Evolutionary conservation across 2,329 filamentous ascomycete species (phyloP).

Genomic region (Venturia carpophila): DNA sequence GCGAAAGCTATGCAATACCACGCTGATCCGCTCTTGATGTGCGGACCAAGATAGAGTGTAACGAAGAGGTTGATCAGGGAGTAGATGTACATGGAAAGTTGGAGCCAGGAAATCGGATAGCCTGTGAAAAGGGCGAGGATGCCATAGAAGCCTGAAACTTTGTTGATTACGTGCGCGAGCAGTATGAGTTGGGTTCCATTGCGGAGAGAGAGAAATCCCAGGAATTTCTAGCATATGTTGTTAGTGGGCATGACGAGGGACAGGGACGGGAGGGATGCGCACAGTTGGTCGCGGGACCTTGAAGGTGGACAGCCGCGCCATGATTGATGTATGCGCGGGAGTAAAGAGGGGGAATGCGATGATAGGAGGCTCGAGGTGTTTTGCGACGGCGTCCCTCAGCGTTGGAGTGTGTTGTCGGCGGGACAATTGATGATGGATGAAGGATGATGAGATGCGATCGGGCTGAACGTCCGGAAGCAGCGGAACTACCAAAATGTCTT

Average conservation of each 20-base stretch:
- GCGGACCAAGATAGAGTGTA: slow-evolving; percentile 63
- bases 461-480: background rate
- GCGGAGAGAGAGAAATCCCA: slow-evolving; percentile 77
- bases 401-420: too few relatives aligned
- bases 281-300: slow-evolving; percentile 14
- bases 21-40: slow-evolving; percentile 70
- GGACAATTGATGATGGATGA: background rate
- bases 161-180: slow-evolving; percentile 79
- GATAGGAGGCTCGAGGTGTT: background rate
- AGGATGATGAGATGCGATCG: background rate
- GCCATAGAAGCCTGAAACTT: slow-evolving; percentile 83
- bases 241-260: background rate
- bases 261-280: background rate
- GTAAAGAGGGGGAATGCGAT: background rate
- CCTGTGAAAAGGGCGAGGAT: slow-evolving; percentile 83
- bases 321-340: background rate
- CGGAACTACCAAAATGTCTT: background rate
- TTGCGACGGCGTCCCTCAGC: background rate
- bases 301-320: slow-evolving; percentile 1
- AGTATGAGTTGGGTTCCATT: slow-evolving; percentile 81
- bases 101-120: slow-evolving; percentile 70
- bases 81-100: slow-evolving; percentile 89
- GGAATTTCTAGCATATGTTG: slow-evolving; percentile 41
- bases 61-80: slow-evolving; percentile 63
- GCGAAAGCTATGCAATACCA: slow-evolving; percentile 74